These are phyloP conservation scores for Rhodotorula sp. DNA, from an alignment of 1,284 basidiomycete genomes.

Conservation along the genomic window DNA sequence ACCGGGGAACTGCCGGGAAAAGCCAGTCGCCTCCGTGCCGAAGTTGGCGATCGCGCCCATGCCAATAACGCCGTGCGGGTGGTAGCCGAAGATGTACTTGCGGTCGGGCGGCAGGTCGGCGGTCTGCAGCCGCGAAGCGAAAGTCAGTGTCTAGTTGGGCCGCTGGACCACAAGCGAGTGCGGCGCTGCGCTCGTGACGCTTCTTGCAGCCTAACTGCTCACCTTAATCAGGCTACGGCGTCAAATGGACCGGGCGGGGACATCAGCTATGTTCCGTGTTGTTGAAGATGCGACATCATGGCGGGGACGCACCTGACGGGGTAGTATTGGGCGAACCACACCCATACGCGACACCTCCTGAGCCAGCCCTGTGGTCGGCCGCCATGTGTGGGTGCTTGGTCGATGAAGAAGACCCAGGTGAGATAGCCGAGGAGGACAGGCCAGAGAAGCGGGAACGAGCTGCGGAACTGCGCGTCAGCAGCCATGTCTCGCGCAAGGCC, in stretches of 20 bases:
- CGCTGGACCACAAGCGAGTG: not conserved
- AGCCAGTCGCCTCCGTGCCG: constrained; percentile 92
- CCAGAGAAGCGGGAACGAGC: constrained; percentile 87
- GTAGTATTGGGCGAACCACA: constrained; percentile 86
- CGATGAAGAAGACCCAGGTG: constrained; percentile 74
- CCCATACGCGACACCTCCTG: constrained; percentile 70
- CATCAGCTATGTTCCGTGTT: not conserved
- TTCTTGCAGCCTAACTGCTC: not conserved
- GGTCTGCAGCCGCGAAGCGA: constrained; percentile 50
- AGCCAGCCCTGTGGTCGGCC: constrained; percentile 78
- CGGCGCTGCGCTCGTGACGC: no score
- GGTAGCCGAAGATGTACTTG: constrained; percentile 92
- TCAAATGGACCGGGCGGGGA: not conserved
- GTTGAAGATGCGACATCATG: no score
- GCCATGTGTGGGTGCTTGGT: constrained; percentile 74
- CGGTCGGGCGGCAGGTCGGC: constrained; percentile 81
- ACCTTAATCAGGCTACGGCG: constrained; percentile 63
- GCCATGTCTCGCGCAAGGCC: no score
- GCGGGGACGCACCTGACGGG: constrained; percentile 71
- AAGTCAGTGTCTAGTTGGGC: not conserved
- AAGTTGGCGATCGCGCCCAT: constrained; percentile 81
- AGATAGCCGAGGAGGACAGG: constrained; percentile 78
- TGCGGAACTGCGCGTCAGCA: constrained; percentile 49
- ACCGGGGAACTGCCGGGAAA: constrained; percentile 85
- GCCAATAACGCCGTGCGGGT: constrained; percentile 93